Conservation (phyloP, 805 yeast species). For the Gaillardinia entomophila region DNA sequence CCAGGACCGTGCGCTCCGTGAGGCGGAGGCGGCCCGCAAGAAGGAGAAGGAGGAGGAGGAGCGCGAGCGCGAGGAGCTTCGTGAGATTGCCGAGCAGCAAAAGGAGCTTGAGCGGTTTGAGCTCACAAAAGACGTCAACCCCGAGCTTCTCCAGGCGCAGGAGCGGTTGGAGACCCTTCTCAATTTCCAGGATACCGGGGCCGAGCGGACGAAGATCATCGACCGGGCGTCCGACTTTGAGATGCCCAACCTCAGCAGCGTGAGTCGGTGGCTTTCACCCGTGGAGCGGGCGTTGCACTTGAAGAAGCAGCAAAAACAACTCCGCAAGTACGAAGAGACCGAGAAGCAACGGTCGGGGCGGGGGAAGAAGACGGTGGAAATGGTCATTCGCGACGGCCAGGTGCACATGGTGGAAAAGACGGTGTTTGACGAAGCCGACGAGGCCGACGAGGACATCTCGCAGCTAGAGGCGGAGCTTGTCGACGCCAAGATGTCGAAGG, state of each 20-base stretch:
- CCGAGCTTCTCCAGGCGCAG: conserved; percentile 65
- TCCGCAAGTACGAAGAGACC: conserved; percentile 56
- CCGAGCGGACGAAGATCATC: conserved; percentile 85
- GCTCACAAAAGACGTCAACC: conserved; percentile 37
- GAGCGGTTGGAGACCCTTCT: conserved; percentile 67
- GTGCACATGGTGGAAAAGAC: conserved; percentile 55
- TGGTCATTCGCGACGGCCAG: conserved; percentile 77
- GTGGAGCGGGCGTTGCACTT: conserved; percentile 82
- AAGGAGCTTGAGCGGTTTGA: conserved; percentile 41
- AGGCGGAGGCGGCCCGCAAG: conserved; percentile 43
- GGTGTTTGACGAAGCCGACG: conserved; percentile 19
- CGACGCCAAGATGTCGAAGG: conserved; percentile 17
- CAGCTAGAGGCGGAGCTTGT: conserved; percentile 28
- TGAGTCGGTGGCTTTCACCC: conserved; percentile 76
- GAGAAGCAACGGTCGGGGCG: conserved; percentile 62
- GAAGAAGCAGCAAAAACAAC: conserved; percentile 75
- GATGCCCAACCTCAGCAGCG: conserved; percentile 41
- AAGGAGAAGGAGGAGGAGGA: conserved; percentile 16
- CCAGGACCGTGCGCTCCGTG: conserved; percentile 59
- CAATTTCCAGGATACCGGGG: conserved; percentile 78
- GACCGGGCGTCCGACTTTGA: conserved; percentile 92
- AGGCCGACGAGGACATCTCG: conserved; percentile 27
- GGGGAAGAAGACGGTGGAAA: conserved; percentile 68
- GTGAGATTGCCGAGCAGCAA: conserved; percentile 36
- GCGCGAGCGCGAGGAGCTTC: conserved; percentile 13